phyloP scores from a whole-genome alignment of 345 rosid genomes.

The Passiflora organensis region DNA sequence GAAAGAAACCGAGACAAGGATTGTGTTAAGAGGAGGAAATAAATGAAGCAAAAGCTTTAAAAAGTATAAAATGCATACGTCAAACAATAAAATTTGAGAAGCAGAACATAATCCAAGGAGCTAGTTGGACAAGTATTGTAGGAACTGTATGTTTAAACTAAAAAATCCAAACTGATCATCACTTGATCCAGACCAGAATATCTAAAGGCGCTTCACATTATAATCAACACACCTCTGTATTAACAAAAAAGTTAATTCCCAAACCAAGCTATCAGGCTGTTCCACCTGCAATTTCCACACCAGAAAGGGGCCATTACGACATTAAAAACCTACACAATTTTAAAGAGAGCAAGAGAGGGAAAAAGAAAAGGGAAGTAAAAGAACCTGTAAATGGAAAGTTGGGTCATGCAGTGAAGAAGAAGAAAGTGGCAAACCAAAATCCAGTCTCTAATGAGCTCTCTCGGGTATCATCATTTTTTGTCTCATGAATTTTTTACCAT shows the following conservation, averaged over 20 bases:
- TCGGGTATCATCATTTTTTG: slow-evolving; percentile 22
- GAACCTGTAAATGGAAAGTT: slow-evolving; percentile 44
- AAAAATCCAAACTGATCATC: slow-evolving; percentile 46
- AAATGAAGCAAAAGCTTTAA: neutral
- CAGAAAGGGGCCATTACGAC: slow-evolving; percentile 20
- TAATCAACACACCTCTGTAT: slow-evolving; percentile 54
- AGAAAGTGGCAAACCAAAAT: slow-evolving; percentile 37
- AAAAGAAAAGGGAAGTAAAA: slow-evolving; percentile 12
- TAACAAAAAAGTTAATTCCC: slow-evolving; percentile 45
- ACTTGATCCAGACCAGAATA: slow-evolving; percentile 44
- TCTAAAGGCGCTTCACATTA: slow-evolving; percentile 37
- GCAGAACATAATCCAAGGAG: slow-evolving; percentile 13
- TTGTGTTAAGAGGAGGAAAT: neutral
- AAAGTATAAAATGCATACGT: slow-evolving; percentile 8
- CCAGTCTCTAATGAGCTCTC: slow-evolving; percentile 41
- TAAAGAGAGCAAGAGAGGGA: neutral
- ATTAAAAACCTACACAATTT: slow-evolving; percentile 9
- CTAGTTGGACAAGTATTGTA: slow-evolving; percentile 20
- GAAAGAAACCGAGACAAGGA: neutral
- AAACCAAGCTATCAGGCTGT: slow-evolving; percentile 40
- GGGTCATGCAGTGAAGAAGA: slow-evolving; percentile 28
- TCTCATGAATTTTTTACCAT: slow-evolving; percentile 18
- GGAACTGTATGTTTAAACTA: slow-evolving; percentile 30
- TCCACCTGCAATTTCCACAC: slow-evolving; percentile 67
- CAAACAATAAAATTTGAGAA: neutral